phyloP scores from a whole-genome alignment of 164 flowering plant genomes.

The Akebia trifoliata region DNA sequence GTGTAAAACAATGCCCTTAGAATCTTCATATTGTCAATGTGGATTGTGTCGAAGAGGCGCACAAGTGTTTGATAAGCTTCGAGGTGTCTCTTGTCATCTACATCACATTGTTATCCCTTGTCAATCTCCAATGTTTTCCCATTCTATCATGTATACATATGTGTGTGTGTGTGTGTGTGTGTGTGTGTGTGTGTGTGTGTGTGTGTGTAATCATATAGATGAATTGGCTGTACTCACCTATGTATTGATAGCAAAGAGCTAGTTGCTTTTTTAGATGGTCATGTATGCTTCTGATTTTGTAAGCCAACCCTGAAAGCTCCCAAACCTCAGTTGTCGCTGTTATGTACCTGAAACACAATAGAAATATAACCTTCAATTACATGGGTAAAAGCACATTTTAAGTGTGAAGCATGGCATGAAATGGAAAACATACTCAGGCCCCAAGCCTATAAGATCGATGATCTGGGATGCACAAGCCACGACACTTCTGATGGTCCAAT shows the following conservation, averaged over 20 bases:
- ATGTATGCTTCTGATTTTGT: conserved; percentile 47
- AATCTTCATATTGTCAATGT: conserved; percentile 63
- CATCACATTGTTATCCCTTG: conserved; percentile 25
- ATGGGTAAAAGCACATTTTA: background rate
- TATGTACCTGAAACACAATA: conserved; percentile 25
- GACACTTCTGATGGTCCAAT: conserved; percentile 48
- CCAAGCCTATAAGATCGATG: conserved; percentile 28
- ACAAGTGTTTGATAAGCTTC: conserved; percentile 39
- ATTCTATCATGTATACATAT: background rate
- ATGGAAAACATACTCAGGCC: conserved; percentile 19
- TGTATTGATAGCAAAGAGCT: conserved; percentile 31
- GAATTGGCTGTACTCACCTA: conserved; percentile 31
- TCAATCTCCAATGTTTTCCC: background rate
- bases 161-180: too few relatives aligned
- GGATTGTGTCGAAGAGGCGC: conserved; percentile 37
- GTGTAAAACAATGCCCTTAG: conserved; percentile 43
- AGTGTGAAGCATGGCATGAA: background rate
- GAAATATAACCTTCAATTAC: background rate
- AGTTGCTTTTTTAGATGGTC: conserved; percentile 44
- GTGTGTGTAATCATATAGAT: conserved; percentile 1
- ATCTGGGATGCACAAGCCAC: conserved; percentile 43
- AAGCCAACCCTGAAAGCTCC: conserved; percentile 74
- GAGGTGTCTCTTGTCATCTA: conserved; percentile 43
- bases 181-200: too few relatives aligned
- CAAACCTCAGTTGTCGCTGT: conserved; percentile 62